These are phyloP conservation scores for Barnettozyma wickerhamii DNA, from an alignment of 805 yeast species.

Conservation along the genomic window DNA sequence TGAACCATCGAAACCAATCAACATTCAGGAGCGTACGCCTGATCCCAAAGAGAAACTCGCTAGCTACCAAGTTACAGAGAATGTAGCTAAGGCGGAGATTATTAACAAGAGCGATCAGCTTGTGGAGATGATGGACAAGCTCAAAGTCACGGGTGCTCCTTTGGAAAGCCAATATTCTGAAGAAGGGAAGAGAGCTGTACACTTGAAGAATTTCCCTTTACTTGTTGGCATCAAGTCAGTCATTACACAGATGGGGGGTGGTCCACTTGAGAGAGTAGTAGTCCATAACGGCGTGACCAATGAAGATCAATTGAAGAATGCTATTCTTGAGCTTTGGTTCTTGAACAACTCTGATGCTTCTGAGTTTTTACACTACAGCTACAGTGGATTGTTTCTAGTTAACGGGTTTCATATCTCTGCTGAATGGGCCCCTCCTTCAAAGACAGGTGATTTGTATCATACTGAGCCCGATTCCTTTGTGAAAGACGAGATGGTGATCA, in stretches of 20 bases:
- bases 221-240: slow-evolving; percentile 45
- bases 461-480: slow-evolving; percentile 15
- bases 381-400: slow-evolving; percentile 49
- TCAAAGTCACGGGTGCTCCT: neutral
- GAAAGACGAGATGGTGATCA: slow-evolving; percentile 30
- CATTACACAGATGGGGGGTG: slow-evolving; percentile 58
- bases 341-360: slow-evolving; percentile 48
- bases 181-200: slow-evolving; percentile 29
- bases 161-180: neutral
- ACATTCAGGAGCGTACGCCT: neutral
- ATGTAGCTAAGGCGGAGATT: slow-evolving; percentile 3
- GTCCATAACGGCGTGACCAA: slow-evolving; percentile 18
- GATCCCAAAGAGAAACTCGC: neutral
- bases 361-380: slow-evolving; percentile 46
- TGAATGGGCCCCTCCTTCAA: slow-evolving; percentile 36
- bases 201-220: slow-evolving; percentile 36
- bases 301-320: slow-evolving; percentile 22
- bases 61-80: slow-evolving; percentile 4
- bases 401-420: slow-evolving; percentile 51
- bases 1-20: slow-evolving; percentile 2
- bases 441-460: slow-evolving; percentile 4
- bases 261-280: slow-evolving; percentile 56
- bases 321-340: slow-evolving; percentile 45
- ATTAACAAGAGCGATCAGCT: slow-evolving; percentile 2
- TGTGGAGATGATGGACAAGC: neutral